Conservation (phyloP, 495 filamentous ascomycete genomes). For the Aspergillus avenaceus region DNA sequence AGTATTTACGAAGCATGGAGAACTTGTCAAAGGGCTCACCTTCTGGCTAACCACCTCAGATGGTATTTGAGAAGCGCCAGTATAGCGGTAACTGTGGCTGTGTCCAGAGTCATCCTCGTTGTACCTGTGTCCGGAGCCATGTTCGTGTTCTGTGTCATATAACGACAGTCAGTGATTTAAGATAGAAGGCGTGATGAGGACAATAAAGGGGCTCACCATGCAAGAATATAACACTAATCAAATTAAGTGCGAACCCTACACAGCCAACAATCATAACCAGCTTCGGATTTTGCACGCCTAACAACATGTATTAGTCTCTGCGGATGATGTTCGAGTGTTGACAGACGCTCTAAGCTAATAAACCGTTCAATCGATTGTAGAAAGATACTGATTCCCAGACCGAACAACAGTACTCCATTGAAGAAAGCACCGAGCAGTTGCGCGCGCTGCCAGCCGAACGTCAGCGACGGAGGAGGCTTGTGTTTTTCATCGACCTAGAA, state of each 20-base stretch:
- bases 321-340: slow-evolving; percentile 5
- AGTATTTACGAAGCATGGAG: not conserved
- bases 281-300: slow-evolving; percentile 26
- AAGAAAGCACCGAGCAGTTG: slow-evolving; percentile 86
- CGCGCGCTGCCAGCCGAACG: slow-evolving; percentile 72
- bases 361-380: slow-evolving; percentile 85
- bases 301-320: not conserved
- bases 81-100: slow-evolving; percentile 24
- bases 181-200: not conserved
- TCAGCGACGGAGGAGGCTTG: slow-evolving; percentile 32
- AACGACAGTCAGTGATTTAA: not conserved
- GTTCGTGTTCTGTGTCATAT: slow-evolving; percentile 3
- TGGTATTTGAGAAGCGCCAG: too few relatives aligned
- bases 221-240: slow-evolving; percentile 73
- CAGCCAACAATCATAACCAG: slow-evolving; percentile 78
- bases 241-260: slow-evolving; percentile 73
- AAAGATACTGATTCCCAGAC: slow-evolving; percentile 88
- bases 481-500: slow-evolving; percentile 24
- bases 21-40: too few relatives aligned
- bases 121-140: not conserved
- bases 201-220: slow-evolving; percentile 47
- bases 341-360: slow-evolving; percentile 44
- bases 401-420: slow-evolving; percentile 88
- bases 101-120: too few relatives aligned
- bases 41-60: too few relatives aligned